Evolutionary conservation across 805 yeast genomes (phyloP).

Genomic region (Ogataea pilisensis): DNA sequence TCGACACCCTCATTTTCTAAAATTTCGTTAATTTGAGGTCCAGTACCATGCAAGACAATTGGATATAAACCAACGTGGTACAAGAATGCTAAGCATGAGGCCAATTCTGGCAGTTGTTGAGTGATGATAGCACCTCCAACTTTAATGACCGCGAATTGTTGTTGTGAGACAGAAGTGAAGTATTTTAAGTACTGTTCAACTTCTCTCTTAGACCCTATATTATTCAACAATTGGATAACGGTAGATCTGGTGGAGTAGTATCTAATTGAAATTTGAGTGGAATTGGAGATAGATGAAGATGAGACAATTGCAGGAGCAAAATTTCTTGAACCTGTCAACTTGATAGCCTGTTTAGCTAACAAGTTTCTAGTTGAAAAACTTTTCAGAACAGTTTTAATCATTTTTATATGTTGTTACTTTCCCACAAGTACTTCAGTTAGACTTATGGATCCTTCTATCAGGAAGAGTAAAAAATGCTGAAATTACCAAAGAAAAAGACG

Average conservation of each 20-base stretch:
- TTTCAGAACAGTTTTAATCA: slow-evolving; percentile 9
- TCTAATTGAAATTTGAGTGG: slow-evolving; percentile 14
- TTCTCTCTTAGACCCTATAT: slow-evolving; percentile 95
- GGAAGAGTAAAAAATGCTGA: too few species aligned
- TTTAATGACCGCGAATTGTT: slow-evolving; percentile 96
- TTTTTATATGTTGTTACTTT: too few species aligned
- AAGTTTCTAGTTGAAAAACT: slow-evolving; percentile 16
- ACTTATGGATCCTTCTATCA: too few species aligned
- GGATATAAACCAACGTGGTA: slow-evolving; percentile 98
- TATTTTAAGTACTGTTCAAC: slow-evolving; percentile 96
- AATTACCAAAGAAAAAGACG: too few species aligned
- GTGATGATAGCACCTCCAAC: slow-evolving; percentile 99
- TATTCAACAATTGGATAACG: slow-evolving; percentile 89
- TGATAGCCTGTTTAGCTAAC: slow-evolving; percentile 22
- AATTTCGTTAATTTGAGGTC: slow-evolving; percentile 95
- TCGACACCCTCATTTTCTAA: slow-evolving; percentile 92
- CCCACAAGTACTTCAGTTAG: too few species aligned
- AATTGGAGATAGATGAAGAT: slow-evolving; percentile 7
- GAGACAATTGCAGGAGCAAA: slow-evolving; percentile 17
- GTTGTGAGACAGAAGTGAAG: slow-evolving; percentile 93
- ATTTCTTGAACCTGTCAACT: slow-evolving; percentile 11
- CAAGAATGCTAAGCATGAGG: slow-evolving; percentile 90
- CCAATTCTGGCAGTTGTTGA: slow-evolving; percentile 87
- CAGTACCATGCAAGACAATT: slow-evolving; percentile 95
- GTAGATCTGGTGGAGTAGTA: slow-evolving; percentile 80